Percentiles rank a stretch among this genome's conserved stretches.
Evolutionary conservation across 352 stramenopile genomes (phyloP).

Genomic region (Phytophthora sojae): DNA sequence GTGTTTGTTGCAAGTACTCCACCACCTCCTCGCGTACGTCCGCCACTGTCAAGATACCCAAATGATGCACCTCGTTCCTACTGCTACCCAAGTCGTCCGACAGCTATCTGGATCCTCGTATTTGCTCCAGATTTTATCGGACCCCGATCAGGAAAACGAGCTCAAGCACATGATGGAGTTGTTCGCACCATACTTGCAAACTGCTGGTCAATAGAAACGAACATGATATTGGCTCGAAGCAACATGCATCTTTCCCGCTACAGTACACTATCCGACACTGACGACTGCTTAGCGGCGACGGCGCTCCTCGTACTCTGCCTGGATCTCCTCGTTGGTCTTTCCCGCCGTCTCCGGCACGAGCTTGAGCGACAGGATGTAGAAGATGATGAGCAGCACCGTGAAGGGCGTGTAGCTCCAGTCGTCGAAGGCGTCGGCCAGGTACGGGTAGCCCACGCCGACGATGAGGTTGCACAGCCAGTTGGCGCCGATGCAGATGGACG

Average conservation of each 20-base stretch:
- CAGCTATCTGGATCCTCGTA: no score
- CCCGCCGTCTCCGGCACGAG: slow-evolving; percentile 56
- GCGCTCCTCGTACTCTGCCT: slow-evolving; percentile 48
- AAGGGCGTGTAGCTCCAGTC: slow-evolving; percentile 54
- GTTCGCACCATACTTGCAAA: no score
- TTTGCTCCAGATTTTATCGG: no score
- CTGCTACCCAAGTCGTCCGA: no score
- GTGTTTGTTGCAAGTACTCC: slow-evolving; percentile 66
- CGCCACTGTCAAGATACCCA: slow-evolving; percentile 53
- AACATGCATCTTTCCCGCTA: no score
- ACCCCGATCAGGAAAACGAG: no score
- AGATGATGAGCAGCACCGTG: slow-evolving; percentile 43
- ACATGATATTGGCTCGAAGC: no score
- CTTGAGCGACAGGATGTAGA: slow-evolving; percentile 52
- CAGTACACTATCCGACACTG: no score
- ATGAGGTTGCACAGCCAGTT: slow-evolving; percentile 61
- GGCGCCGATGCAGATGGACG: slow-evolving; percentile 45
- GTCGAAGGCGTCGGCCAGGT: slow-evolving; percentile 39
- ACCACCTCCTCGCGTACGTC: slow-evolving; percentile 69
- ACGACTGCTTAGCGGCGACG: slow-evolving; percentile 18
- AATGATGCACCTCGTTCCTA: no score
- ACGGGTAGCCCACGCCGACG: slow-evolving; percentile 53
- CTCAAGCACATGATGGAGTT: no score
- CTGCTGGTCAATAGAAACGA: no score
- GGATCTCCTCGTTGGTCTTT: slow-evolving; percentile 69